phyloP scores from a whole-genome alignment of 345 rosid genomes.

The Punica granatum region DNA sequence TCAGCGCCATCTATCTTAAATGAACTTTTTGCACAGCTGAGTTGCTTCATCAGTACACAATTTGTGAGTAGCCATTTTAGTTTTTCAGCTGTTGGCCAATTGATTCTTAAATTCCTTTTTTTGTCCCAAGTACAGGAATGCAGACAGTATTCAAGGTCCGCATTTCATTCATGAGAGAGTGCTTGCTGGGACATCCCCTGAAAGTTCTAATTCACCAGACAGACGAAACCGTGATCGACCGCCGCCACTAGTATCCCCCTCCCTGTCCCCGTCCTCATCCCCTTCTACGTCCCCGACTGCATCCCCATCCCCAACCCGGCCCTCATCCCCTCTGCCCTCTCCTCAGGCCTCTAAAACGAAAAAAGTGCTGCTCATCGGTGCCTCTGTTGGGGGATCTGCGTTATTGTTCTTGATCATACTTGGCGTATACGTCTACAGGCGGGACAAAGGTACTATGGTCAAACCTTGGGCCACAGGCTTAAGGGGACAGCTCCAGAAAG shows the following conservation, averaged over 20 bases:
- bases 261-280: constrained; percentile 10
- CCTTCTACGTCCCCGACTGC: constrained; percentile 10
- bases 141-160: neutral
- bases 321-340: neutral
- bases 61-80: neutral
- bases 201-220: neutral
- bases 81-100: neutral
- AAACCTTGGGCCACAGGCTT: constrained; percentile 94
- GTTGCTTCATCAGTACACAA: neutral
- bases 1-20: neutral
- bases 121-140: neutral
- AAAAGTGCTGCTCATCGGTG: constrained; percentile 22
- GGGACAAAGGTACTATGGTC: constrained; percentile 50
- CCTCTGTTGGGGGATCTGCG: constrained; percentile 27
- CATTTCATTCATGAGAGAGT: neutral
- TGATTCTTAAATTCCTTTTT: neutral
- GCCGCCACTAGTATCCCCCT: too few species aligned
- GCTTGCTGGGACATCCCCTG: neutral
- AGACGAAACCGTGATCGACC: too few species aligned
- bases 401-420: constrained; percentile 27
- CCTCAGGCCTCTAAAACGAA: constrained; percentile 12
- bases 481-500: constrained; percentile 90
- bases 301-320: neutral
- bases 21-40: neutral
- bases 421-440: constrained; percentile 28